A percentile compares a stretch with the other conserved stretches of the same genome.
Evolutionary conservation across 768 basidiomycete genomes (phyloP).

Genomic region (Dacryopinax primogenitus): DNA sequence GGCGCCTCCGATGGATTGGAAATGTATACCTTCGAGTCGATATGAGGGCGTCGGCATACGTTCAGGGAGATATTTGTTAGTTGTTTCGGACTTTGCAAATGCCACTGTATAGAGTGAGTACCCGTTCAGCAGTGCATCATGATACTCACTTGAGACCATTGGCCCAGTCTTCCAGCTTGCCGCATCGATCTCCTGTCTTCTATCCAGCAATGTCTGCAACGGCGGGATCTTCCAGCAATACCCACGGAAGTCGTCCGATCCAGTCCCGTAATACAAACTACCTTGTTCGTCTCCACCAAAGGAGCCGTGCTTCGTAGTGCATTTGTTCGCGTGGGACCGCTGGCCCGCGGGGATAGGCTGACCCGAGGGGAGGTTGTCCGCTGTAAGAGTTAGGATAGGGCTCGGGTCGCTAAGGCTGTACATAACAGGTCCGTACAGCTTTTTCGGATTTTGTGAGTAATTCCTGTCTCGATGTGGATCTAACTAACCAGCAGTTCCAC

Average conservation of each 20-base stretch:
- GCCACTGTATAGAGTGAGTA: conserved; percentile 25
- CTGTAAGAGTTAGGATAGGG: conserved; percentile 59
- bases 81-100: conserved; percentile 33
- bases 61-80: conserved; percentile 37
- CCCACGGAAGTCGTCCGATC: conserved; percentile 69
- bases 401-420: conserved; percentile 53
- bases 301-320: conserved; percentile 72
- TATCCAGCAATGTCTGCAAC: conserved; percentile 31
- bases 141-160: conserved; percentile 33
- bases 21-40: conserved; percentile 42
- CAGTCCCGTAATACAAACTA: conserved; percentile 55
- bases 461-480: not conserved
- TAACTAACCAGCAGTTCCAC: conserved; percentile 3
- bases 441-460: not conserved
- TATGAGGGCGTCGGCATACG: conserved; percentile 52
- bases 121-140: conserved; percentile 28
- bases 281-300: conserved; percentile 44
- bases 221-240: conserved; percentile 69
- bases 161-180: conserved; percentile 22
- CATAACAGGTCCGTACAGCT: conserved; percentile 62
- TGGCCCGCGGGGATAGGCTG: conserved; percentile 34
- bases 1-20: not conserved
- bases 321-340: conserved; percentile 53
- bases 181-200: conserved; percentile 35
- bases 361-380: conserved; percentile 44